Evolutionary conservation across 441 rosid genomes (phyloP).

Genomic region (Lepidium campestre): DNA sequence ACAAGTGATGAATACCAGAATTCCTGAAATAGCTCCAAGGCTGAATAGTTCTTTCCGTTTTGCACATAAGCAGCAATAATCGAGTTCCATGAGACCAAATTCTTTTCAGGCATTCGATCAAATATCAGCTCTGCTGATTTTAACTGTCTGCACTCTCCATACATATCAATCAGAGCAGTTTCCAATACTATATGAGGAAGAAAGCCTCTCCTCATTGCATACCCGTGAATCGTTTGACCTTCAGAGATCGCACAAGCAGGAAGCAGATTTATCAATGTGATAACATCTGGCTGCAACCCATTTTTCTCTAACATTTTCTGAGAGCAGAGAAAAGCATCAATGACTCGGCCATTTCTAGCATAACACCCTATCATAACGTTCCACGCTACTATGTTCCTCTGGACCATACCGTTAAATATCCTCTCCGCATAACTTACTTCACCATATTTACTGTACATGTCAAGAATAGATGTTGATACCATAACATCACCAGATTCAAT

Average conservation of each 20-base stretch:
- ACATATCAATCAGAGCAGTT: slow-evolving; percentile 60
- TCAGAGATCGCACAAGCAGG: slow-evolving; percentile 51
- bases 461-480: slow-evolving; percentile 46
- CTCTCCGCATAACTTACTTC: slow-evolving; percentile 43
- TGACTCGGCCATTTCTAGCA: slow-evolving; percentile 28
- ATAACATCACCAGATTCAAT: slow-evolving; percentile 34
- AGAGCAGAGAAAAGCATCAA: slow-evolving; percentile 42
- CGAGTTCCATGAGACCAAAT: slow-evolving; percentile 62
- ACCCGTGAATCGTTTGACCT: slow-evolving; percentile 57
- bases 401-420: slow-evolving; percentile 31
- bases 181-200: slow-evolving; percentile 61
- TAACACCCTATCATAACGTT: slow-evolving; percentile 56
- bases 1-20: slow-evolving; percentile 34
- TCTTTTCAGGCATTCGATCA: slow-evolving; percentile 37
- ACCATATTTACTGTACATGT: slow-evolving; percentile 51
- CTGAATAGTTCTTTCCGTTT: slow-evolving; percentile 41
- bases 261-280: slow-evolving; percentile 58
- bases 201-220: slow-evolving; percentile 49
- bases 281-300: slow-evolving; percentile 43
- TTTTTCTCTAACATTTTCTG: slow-evolving; percentile 41
- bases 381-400: slow-evolving; percentile 41
- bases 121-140: slow-evolving; percentile 42
- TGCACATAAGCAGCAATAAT: slow-evolving; percentile 56
- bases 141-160: slow-evolving; percentile 42
- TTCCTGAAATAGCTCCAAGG: slow-evolving; percentile 43